Evolutionary conservation across 2,329 filamentous ascomycete species (phyloP).

Genomic region (Trematosphaeria pertusa): DNA sequence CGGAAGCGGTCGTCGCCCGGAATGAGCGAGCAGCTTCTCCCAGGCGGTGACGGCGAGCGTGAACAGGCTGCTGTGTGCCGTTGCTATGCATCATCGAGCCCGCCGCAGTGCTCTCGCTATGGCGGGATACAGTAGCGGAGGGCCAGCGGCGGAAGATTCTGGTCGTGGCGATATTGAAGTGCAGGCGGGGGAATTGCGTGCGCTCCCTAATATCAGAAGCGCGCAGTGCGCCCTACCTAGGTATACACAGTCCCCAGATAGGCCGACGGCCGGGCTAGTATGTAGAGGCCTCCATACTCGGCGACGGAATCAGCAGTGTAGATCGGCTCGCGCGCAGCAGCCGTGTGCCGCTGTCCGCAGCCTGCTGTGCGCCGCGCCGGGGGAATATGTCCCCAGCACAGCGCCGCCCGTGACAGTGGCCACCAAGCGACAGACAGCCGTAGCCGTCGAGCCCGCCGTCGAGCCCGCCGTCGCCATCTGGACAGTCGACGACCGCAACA

Average conservation of each 20-base stretch:
- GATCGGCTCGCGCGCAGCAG: conserved; percentile 26
- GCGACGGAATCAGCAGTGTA: conserved; percentile 13
- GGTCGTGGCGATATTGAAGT: conserved; percentile 7
- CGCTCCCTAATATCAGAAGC: conserved; percentile 10
- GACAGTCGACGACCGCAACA: too few species aligned
- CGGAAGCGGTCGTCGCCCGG: conserved; percentile 19
- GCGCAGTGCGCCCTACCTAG: neutral
- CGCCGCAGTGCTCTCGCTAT: conserved; percentile 26
- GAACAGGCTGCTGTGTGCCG: conserved; percentile 28
- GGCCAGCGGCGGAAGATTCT: too few species aligned
- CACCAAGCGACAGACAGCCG: too few species aligned
- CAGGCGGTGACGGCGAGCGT: conserved; percentile 24
- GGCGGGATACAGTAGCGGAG: too few species aligned
- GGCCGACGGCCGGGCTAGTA: conserved; percentile 17
- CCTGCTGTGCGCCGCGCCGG: conserved; percentile 9
- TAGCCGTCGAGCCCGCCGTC: too few species aligned
- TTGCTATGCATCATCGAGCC: conserved; percentile 31
- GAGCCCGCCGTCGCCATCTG: too few species aligned
- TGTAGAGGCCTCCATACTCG: conserved; percentile 12
- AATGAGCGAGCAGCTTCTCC: conserved; percentile 12
- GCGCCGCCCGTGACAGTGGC: conserved; percentile 6
- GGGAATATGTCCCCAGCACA: conserved; percentile 1
- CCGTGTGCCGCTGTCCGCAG: conserved; percentile 15
- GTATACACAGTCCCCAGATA: too few species aligned
- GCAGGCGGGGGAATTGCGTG: conserved; percentile 6